Conservation (phyloP, 106 monocot genomes). For the Agapanthus africanus region DNA sequence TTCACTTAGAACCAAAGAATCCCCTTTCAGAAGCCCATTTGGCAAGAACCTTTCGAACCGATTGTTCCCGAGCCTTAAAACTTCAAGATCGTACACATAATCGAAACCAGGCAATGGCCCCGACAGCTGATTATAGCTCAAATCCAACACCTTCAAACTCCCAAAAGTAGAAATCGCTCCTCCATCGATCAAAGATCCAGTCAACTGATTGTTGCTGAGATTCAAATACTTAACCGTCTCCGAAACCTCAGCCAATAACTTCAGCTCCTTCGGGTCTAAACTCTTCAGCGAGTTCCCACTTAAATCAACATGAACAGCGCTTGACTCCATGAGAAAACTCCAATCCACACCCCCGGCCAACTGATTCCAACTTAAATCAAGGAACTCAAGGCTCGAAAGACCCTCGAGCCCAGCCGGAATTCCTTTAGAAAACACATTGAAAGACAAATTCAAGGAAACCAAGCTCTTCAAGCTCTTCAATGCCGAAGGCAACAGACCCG, state of each 20-base stretch:
- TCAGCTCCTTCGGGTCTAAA: conserved; percentile 60
- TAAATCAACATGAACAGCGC: conserved; percentile 60
- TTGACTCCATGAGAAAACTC: conserved; percentile 67
- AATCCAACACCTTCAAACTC: conserved; percentile 81
- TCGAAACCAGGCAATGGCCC: conserved; percentile 90
- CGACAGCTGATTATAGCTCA: conserved; percentile 76
- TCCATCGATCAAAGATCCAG: conserved; percentile 78
- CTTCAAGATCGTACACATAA: conserved; percentile 95
- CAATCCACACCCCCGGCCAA: conserved; percentile 84
- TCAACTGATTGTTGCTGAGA: conserved; percentile 76
- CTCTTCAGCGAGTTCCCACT: conserved; percentile 75
- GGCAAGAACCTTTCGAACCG: conserved; percentile 73
- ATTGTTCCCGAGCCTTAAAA: conserved; percentile 78
- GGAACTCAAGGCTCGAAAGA: conserved; percentile 28
- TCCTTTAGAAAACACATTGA: neutral
- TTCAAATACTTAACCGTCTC: conserved; percentile 80
- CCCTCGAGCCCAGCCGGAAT: conserved; percentile 40
- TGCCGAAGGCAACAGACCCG: conserved; percentile 30
- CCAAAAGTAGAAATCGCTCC: conserved; percentile 88
- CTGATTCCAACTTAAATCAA: conserved; percentile 86
- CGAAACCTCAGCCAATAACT: conserved; percentile 71
- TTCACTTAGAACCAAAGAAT: conserved; percentile 76
- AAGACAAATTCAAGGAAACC: conserved; percentile 5
- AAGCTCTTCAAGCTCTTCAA: conserved; percentile 4
- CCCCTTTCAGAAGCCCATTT: conserved; percentile 73